These are phyloP conservation scores for Uncinocarpus reesii DNA, from an alignment of 2,329 filamentous ascomycete genomes.

Conservation along the genomic window DNA sequence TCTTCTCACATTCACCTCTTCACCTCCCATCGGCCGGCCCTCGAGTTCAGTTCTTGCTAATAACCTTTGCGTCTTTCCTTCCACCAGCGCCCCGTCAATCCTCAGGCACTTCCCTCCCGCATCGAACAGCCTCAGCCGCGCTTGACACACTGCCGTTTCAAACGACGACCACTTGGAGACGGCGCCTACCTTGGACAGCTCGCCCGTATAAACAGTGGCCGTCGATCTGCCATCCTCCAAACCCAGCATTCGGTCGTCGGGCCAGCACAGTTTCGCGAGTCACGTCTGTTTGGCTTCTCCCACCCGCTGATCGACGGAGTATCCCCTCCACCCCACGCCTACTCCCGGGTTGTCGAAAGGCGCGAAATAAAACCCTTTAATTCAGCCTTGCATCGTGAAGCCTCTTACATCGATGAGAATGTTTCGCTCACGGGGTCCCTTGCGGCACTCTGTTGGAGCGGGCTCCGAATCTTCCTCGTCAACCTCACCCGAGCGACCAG, in stretches of 20 bases:
- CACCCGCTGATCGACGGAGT: too few species aligned
- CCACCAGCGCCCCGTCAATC: background rate
- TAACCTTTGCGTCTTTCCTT: conserved; percentile 9
- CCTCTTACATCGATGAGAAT: conserved; percentile 19
- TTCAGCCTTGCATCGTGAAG: background rate
- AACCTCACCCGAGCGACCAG: conserved; percentile 35
- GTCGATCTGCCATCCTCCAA: background rate
- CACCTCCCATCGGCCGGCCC: background rate
- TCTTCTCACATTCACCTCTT: background rate
- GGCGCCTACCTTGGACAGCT: conserved; percentile 8
- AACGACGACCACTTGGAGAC: background rate
- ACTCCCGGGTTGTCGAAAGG: background rate
- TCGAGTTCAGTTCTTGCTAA: background rate
- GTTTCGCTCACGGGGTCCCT: conserved; percentile 29
- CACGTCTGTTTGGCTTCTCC: too few species aligned
- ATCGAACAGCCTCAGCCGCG: conserved; percentile 5
- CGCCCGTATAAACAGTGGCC: background rate
- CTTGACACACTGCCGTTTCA: conserved; percentile 8
- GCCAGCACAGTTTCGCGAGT: background rate
- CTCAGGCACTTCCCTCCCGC: conserved; percentile 1
- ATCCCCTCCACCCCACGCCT: background rate
- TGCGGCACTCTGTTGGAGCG: conserved; percentile 32
- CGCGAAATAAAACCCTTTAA: background rate
- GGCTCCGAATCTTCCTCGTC: conserved; percentile 34
- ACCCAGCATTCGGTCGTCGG: background rate